Base-by-base conservation (phyloP, 2,329 filamentous ascomycete genomes). In the Tolypocladium amazonense region DNA sequence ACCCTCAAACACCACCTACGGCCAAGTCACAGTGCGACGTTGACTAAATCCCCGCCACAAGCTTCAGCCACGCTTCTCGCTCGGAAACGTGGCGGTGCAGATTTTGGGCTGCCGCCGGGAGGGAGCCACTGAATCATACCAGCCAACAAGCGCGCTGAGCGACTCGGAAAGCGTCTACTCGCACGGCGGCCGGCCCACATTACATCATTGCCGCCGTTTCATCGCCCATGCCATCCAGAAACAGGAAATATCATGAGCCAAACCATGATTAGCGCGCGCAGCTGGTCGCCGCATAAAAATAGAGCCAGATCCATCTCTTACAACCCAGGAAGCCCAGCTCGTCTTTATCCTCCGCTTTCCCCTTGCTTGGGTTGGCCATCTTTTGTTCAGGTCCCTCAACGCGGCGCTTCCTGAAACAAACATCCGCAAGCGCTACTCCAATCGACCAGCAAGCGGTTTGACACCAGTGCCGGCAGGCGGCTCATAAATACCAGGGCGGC, bases 341-440 rank as follows among this genome's bases (percentile, higher is more conserved):
- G 50, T 23, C 30, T 35, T 54, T 23, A 2, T 35, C 11, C 41
- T 45, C 18, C 47, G 15, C 47, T 43, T 37, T 41, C 12, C 20
- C n/a, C 47, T 47, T 53, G 52, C 25, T 58, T 59, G 56, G 64
- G 60, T 59, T 60, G 60, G 39, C 53, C 55, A 33, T 45, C 59
- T 59, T 64, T 64, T 63, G 56, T 63, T 64, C 61, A 59, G 35
- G 59, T 60, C 62, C 55, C 30, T 59, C 60, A 58, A 35, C 56
- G 57, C 55, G 60, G 65, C 67, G 66, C 60, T 58, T 70, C 59
- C 62, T 65, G 63, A 67, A 68, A 69, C 65, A 63, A 53, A 59
- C 64, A 39, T 62, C 47, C 54, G 50, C 65, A 63, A 62, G 50
- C 57, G 53, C 56, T 57, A 58, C 30, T 54, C 63, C 62, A 65